Base-by-base conservation (phyloP, 1,284 basidiomycete species). In the Cutaneotrichosporon mucoides region DNA sequence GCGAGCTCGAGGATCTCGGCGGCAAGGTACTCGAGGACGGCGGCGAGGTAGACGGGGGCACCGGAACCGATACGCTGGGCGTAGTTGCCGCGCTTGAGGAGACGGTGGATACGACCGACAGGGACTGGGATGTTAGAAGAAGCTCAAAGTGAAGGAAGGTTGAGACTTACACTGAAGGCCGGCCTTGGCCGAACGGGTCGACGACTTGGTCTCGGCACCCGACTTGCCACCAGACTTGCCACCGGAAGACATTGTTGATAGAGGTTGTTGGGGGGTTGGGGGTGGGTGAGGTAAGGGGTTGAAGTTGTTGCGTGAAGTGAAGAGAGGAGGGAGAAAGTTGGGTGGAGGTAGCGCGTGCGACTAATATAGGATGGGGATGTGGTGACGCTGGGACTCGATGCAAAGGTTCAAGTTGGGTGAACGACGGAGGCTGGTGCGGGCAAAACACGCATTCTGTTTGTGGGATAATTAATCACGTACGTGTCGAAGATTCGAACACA, bases 1-100 rank as follows among this genome's bases (percentile, higher is more conserved):
- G 90, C 89, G 56, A 92, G 82, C 80, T 93, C 90, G 62, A 92
- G 85, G 70, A 93, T 88, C 79, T 93, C 91, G 53, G 90, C 91
- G 34, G 87, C 84, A 53, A 93, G 83, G 79, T 92, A 76, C 73
- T 76, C 75, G 59, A 76, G 75, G 68, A 76, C 75, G 54, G 88
- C 89, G 57, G 90, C 88, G 62, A 92, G 85, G 80, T 92, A 93
- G 63, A 92, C 91, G 87, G 73, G 71, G 44, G 70, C 75, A 70
- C 68, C 71, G 57, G 72, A 67, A 73, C 75, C 76, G 77, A 81
- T 84, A 66, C 77, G 88, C 86, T 88, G 71, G 86, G 87, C 63
- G 89, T 90, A 90, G 84, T 91, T 90, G 66, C 88, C 88, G 81
- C 86, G 85, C 83, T 89, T 89, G 73, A 91, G 80, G 56, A 89